Conservation (phyloP, 2,329 filamentous ascomycete genomes). For the Phoma herbarum region DNA sequence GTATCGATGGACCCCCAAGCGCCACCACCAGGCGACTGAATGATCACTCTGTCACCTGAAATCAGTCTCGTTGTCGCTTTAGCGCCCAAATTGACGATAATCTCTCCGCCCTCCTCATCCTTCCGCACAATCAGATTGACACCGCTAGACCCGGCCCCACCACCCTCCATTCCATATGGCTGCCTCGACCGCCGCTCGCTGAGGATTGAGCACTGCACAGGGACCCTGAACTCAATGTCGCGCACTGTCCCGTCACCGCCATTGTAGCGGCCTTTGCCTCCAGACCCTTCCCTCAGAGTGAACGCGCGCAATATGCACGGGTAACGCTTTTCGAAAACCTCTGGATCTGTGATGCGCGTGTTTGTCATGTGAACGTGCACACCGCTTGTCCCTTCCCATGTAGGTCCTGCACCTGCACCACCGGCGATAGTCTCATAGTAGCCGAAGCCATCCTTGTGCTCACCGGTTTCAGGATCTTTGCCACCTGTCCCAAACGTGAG, state of each 20-base stretch:
- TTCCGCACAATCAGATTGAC: slow-evolving; percentile 10
- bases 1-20: slow-evolving; percentile 6
- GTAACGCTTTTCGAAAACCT: slow-evolving; percentile 10
- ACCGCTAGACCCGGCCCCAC: slow-evolving; percentile 5
- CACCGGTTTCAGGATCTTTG: slow-evolving; percentile 6
- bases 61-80: slow-evolving; percentile 11
- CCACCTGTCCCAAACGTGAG: slow-evolving; percentile 14
- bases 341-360: slow-evolving; percentile 14
- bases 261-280: slow-evolving; percentile 1
- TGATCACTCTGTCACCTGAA: slow-evolving; percentile 10
- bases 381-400: slow-evolving; percentile 13
- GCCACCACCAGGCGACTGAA: slow-evolving; percentile 9
- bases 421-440: slow-evolving; percentile 14
- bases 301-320: slow-evolving; percentile 8
- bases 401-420: slow-evolving; percentile 10
- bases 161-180: slow-evolving; percentile 12
- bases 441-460: slow-evolving; percentile 14
- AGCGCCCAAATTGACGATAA: slow-evolving; percentile 9
- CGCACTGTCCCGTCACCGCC: slow-evolving; percentile 14
- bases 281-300: slow-evolving; percentile 3
- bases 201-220: slow-evolving; percentile 10
- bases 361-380: slow-evolving; percentile 18
- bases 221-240: slow-evolving; percentile 12
- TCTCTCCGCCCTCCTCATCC: slow-evolving; percentile 9
- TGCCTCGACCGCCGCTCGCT: slow-evolving; percentile 8